Evolutionary conservation across 768 basidiomycete genomes (phyloP).

Genomic region (Cystobasidiopsis lactophilus): DNA sequence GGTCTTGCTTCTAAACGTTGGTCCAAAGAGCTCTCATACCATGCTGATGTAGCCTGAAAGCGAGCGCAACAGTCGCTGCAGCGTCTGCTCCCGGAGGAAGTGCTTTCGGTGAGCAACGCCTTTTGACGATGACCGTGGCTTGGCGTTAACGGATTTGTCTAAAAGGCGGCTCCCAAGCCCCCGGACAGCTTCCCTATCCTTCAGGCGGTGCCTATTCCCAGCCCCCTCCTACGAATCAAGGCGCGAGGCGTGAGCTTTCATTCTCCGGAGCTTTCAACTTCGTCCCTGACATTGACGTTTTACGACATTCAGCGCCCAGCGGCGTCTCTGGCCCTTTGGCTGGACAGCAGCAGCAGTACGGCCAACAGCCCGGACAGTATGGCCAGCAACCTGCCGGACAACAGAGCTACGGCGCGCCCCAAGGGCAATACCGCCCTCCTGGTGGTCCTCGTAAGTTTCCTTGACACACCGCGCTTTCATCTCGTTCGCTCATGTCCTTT

Average conservation of each 20-base stretch:
- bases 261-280: neutral
- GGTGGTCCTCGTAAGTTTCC: no score
- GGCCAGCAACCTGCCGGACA: constrained; percentile 1
- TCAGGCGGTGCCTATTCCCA: neutral
- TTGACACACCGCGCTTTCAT: no score
- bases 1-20: constrained; percentile 10
- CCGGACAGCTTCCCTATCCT: neutral
- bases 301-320: no score
- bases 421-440: no score
- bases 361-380: constrained; percentile 1
- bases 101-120: constrained; percentile 3
- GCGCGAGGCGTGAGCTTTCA: neutral
- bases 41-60: neutral
- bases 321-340: no score
- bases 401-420: constrained; percentile 7
- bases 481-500: no score
- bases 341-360: no score
- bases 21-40: neutral
- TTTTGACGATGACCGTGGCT: neutral
- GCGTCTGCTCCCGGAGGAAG: constrained; percentile 7
- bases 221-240: constrained; percentile 2
- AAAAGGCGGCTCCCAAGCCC: neutral
- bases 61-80: constrained; percentile 6
- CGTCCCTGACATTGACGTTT: no score
- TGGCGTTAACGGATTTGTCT: neutral